phyloP scores from a whole-genome alignment of 164 flowering plant genomes.

The Sextonia rubra region DNA sequence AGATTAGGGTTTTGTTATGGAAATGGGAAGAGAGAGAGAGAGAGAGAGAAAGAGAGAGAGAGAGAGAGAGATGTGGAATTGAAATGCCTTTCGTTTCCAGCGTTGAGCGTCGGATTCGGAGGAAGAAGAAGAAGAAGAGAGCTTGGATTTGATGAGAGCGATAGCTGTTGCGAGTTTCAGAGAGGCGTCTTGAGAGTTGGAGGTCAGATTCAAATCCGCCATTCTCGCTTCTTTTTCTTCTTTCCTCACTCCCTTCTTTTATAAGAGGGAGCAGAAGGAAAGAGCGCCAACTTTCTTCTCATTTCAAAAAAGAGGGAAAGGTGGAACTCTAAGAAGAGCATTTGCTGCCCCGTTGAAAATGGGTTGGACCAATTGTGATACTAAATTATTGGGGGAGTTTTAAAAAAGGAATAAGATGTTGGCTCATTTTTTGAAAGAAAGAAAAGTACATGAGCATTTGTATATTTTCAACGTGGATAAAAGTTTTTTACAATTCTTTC shows the following conservation, averaged over 20 bases:
- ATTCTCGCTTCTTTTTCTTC: background rate
- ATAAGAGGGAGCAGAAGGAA: background rate
- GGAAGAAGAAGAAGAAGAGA: constrained; percentile 21
- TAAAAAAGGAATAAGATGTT: no score
- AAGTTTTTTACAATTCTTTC: no score
- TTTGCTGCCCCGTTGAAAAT: no score
- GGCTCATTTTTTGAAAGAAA: no score
- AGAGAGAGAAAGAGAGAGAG: background rate
- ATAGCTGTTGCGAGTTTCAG: constrained; percentile 63
- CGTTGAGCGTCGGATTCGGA: constrained; percentile 49
- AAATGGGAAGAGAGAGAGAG: constrained; percentile 7
- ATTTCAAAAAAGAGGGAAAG: no score
- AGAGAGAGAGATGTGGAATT: constrained; percentile 1
- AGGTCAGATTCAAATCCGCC: background rate
- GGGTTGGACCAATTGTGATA: no score
- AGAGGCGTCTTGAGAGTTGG: background rate
- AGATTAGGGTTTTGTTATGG: constrained; percentile 1
- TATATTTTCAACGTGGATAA: no score
- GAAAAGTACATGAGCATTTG: no score
- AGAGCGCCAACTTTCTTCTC: background rate
- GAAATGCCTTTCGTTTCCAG: constrained; percentile 76
- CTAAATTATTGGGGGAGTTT: no score
- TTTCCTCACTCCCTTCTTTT: background rate
- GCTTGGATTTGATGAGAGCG: constrained; percentile 62
- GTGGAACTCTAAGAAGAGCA: background rate